Base-by-base conservation (phyloP, 2,329 filamentous ascomycete genomes). In the Neofusicoccum cordaticola region DNA sequence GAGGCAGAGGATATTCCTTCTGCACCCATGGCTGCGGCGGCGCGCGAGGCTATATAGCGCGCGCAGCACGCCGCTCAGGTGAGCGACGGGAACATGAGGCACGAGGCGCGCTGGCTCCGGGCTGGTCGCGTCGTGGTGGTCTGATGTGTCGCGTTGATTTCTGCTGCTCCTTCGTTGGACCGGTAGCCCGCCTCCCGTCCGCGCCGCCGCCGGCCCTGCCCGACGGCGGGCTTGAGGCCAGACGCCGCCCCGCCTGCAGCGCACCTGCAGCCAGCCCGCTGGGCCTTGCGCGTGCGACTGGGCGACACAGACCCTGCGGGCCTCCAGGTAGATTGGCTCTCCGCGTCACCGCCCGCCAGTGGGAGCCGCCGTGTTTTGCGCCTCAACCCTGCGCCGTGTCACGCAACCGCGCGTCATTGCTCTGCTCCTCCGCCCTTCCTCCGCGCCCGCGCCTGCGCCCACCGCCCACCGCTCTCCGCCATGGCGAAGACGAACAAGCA, bases 401-500 rank as follows among this genome's bases (percentile, higher is more conserved):
- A 44, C 39, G 53, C 41, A 58, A 44, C 53, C 53, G 22, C 53
- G 53, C 61, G 61, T 53, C 61, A 45, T 63, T 39, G 47, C 60
- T 31, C 17, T 17, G 37, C 11, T 39, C 51, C 51, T 53, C 45
- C 34, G 58, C 44, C n/a, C 42, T 35, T 41, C 34, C 44, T 44
- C 34, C 17, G 27, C 17, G 11, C 42, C 15, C 22, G 13, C 58
- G 19, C 58, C 45, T 27, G 44, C 44, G 12, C 35, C 51, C 39
- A 35, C 19, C 60, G 12, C 41, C 17, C 44, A 5, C 45, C 47
- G 19, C 41, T 12, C 44, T 4, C 45, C 47, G 19, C 15, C 37
- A 65, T 65, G 63, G 53, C 63, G 12, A 48, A 50, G 27, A 64
- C 51, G 35, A 64, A 60, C 62, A 64, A 64, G 41, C 62, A 45